phyloP scores from a whole-genome alignment of 2,329 filamentous ascomycete species.

The Neonectria faginata region DNA sequence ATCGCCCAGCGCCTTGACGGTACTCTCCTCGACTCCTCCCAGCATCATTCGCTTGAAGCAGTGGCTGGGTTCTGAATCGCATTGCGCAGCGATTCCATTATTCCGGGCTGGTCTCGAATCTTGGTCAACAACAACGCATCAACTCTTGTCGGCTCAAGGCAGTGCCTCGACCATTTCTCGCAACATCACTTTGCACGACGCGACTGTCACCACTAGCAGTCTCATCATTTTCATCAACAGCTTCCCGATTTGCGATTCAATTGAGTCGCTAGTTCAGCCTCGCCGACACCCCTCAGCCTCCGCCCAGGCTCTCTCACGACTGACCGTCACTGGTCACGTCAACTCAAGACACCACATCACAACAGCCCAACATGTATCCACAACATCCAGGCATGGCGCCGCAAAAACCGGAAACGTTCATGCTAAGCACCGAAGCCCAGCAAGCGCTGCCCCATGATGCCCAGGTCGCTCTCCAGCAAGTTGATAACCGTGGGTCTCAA shows the following conservation, averaged over 20 bases:
- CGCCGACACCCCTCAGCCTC: slow-evolving; percentile 31
- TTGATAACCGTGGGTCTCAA: slow-evolving; percentile 86
- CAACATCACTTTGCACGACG: slow-evolving; percentile 22
- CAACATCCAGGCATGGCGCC: slow-evolving; percentile 90
- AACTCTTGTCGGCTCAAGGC: slow-evolving; percentile 47
- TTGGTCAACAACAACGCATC: slow-evolving; percentile 46
- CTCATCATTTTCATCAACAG: slow-evolving; percentile 23
- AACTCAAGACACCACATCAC: slow-evolving; percentile 37
- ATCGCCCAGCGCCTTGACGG: slow-evolving; percentile 55
- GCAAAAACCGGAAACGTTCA: slow-evolving; percentile 98
- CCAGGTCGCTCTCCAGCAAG: slow-evolving; percentile 96
- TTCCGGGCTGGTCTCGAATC: slow-evolving; percentile 63
- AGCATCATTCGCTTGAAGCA: slow-evolving; percentile 60
- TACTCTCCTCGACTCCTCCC: slow-evolving; percentile 49
- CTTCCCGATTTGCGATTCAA: slow-evolving; percentile 28
- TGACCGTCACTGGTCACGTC: slow-evolving; percentile 45
- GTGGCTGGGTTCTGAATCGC: slow-evolving; percentile 52
- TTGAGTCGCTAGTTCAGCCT: slow-evolving; percentile 31
- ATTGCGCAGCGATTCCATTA: slow-evolving; percentile 47
- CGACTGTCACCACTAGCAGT: slow-evolving; percentile 15
- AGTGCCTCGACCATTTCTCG: slow-evolving; percentile 49
- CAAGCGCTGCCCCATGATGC: slow-evolving; percentile 96
- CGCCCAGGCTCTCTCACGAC: slow-evolving; percentile 38
- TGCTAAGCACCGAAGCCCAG: slow-evolving; percentile 97
- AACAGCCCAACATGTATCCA: slow-evolving; percentile 74